A percentile compares a stretch with the other conserved stretches of the same genome.
Conservation (phyloP, 2,329 filamentous ascomycete genomes). For the Aspergillus costaricaensis region DNA sequence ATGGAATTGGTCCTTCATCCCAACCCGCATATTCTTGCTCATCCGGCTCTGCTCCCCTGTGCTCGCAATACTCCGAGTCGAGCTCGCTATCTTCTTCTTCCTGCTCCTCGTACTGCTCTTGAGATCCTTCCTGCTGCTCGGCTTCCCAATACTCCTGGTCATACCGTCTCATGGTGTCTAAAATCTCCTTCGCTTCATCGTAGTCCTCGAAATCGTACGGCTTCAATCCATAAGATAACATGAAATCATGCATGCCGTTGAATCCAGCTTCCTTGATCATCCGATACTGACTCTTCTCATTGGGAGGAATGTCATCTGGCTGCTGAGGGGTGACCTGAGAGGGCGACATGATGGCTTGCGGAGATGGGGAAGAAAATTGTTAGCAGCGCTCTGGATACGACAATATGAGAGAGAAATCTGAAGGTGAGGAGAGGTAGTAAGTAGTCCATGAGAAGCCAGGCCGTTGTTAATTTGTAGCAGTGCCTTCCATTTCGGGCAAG, state of each 20-base stretch:
- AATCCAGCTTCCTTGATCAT: constrained; percentile 11
- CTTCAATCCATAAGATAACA: constrained; percentile 11
- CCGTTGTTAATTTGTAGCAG: neutral
- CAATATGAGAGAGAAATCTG: neutral
- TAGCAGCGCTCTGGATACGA: neutral
- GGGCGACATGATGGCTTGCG: neutral
- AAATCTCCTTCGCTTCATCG: constrained; percentile 7
- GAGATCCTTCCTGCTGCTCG: neutral
- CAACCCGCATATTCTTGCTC: no score
- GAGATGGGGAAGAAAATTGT: neutral
- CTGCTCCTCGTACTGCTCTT: neutral
- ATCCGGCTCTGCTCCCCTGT: neutral
- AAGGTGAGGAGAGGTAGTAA: neutral
- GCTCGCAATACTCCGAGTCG: neutral
- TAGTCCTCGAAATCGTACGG: constrained; percentile 1
- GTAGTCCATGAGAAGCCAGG: neutral
- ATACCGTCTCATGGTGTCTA: constrained; percentile 3
- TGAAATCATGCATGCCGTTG: constrained; percentile 10
- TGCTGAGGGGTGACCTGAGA: neutral
- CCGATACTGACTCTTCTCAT: constrained; percentile 7
- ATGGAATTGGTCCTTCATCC: no score
- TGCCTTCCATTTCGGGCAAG: no score
- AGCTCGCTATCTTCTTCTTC: neutral
- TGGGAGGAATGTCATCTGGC: neutral
- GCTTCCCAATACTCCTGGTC: constrained; percentile 5